Base-by-base conservation (phyloP, 176 grass and related monocot genomes). In the Cenchrus fungigraminus region DNA sequence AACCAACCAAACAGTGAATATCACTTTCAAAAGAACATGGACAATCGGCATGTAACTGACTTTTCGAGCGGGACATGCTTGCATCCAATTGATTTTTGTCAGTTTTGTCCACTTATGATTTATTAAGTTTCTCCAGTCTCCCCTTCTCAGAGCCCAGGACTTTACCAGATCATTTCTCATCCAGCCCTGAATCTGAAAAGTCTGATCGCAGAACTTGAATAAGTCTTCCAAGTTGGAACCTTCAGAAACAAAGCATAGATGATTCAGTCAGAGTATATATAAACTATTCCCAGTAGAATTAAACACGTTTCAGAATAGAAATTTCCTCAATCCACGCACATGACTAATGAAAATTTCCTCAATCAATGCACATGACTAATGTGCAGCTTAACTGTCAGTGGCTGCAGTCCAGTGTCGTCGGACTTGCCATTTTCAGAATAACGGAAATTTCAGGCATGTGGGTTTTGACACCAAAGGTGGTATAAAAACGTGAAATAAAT, bases 281-380 rank as follows among this genome's bases (percentile, higher is more conserved):
- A 82, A 44, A 82, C 13, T 83, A 90, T 22, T 79, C 28, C 12
- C 31, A 61, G 51, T 34, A 66, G 12, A 83, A 86, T 78, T 78
- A 57, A 86, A 42, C 57, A 86, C 50, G 29, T 52, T 78, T 4
- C 50, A n/a, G 42, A 67, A 50, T 78, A 8, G 14, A n/a, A 83
- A 52, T 86, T 51, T 15, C 52, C 34, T 56, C 15, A 16, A 78
- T 78, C 74, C 68, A 74, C 49, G 2, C 51, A 74, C 75, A 72
- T 66, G 68, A 14, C 50, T 47, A 46, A 14, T 65, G 29, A n/a
- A 59, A 47, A 0, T 42, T 16, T 68, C 65, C 7, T 43, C 13
- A 17, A 68, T 68, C 65, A 44, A 45, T 6, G 4, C 5, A 32
- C 17, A 58, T 43, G 53, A 43, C 74, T 60, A 44, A 14, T 78